Evolutionary conservation across 768 basidiomycete genomes (phyloP), one percentile per base, ranked within the genome.

Genomic region (Amanita pseudoporphyria): DNA sequence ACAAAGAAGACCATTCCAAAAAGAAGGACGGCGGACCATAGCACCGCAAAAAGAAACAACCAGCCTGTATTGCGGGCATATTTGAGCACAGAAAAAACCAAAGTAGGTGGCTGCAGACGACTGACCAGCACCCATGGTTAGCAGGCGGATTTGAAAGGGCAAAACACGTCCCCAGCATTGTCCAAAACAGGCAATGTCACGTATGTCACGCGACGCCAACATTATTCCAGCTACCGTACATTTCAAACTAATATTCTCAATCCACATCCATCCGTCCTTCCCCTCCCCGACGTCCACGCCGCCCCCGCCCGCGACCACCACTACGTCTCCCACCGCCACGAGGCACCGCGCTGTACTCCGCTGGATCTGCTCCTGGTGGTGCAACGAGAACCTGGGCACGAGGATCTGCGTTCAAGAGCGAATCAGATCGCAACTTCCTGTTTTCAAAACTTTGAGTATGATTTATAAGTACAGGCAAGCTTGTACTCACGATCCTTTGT

Each of bases 1-100:
- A 97, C 94, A 69, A 96, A 98, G 76, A 97, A 98, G 62, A 98
- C 95, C 84, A 91, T 92, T 50, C 91, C 94, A 71, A 99, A 99
- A 50, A 99, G 74, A 53, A 98, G 75, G 16, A 79, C 90, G 9
- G 92, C 94, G 54, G 93, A 82, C 79, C 88, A 84, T 45, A 98
- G 81, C 62, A 97, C 91, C 59, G 90, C 78, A 63, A 96, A 93
- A 56, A 98, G 79, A 73, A 95, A 98, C 54, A 98, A 70, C 94
- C 94, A 96, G 63, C 88, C 93, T 94, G 38, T 21, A 42, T 5
- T 13, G 14, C 10, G 43, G 10, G 24, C 9, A 14, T 43, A 7
- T 28, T 28, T 28, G 26, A 47, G 35, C 24, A 36, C 32, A 22
- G 2, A 35, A 18, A 36, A 43, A 1, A 6, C 2, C 9, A 18